phyloP scores from a whole-genome alignment of 2,329 filamentous ascomycete genomes.

The Aspergillus persii region DNA sequence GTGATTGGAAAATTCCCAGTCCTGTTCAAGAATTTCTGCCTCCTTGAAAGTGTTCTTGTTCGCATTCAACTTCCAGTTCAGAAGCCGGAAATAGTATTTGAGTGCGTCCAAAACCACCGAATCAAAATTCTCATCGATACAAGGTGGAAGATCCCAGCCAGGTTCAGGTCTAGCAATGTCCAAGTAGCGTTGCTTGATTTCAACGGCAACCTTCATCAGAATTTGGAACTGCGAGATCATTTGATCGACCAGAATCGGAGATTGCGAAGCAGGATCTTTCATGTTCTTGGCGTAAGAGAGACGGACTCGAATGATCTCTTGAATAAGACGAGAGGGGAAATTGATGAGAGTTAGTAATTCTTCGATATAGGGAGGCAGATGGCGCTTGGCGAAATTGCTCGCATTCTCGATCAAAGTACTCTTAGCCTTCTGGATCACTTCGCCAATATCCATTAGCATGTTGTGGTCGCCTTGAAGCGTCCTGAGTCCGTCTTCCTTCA shows the following conservation, averaged over 20 bases:
- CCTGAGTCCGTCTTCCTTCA: constrained; percentile 93
- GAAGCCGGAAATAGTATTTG: constrained; percentile 97
- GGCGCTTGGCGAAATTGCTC: constrained; percentile 77
- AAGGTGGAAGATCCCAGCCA: constrained; percentile 93
- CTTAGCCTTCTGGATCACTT: constrained; percentile 91
- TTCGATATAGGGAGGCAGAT: constrained; percentile 94
- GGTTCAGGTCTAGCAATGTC: constrained; percentile 80
- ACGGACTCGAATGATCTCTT: constrained; percentile 92
- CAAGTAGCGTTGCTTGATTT: constrained; percentile 87
- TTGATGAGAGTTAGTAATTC: constrained; percentile 95
- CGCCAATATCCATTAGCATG: constrained; percentile 79
- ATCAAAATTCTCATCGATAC: constrained; percentile 96
- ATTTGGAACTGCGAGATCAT: constrained; percentile 98
- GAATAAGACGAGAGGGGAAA: constrained; percentile 91
- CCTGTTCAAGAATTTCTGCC: constrained; percentile 92
- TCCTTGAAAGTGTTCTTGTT: constrained; percentile 99
- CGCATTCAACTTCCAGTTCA: constrained; percentile 95
- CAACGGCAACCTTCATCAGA: constrained; percentile 82
- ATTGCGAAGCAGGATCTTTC: constrained; percentile 90
- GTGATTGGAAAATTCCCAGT: constrained; percentile 96
- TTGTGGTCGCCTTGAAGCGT: constrained; percentile 80
- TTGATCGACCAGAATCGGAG: constrained; percentile 90
- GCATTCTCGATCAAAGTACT: constrained; percentile 84
- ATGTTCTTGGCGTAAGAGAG: constrained; percentile 90
- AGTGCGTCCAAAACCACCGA: constrained; percentile 85